A percentile compares a stretch with the other conserved stretches of the same genome.
Conservation (phyloP, 768 basidiomycete species). For the Pleurotus djamor region DNA sequence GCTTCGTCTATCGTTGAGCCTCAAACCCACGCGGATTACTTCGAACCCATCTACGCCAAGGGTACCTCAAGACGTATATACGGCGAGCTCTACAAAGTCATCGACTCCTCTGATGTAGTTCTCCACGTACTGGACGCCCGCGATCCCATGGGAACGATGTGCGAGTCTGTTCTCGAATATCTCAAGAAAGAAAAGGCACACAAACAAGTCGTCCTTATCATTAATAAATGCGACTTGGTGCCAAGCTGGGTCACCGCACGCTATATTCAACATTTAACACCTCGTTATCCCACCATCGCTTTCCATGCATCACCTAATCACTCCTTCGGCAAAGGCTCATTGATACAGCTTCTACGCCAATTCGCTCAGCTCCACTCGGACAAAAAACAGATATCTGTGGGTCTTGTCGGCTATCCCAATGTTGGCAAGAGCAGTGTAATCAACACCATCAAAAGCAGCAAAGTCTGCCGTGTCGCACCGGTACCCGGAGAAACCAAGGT, state of each 20-base stretch:
- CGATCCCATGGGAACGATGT: slow-evolving; percentile 94
- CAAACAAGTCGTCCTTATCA: slow-evolving; percentile 94
- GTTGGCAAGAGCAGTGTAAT: slow-evolving; percentile 98
- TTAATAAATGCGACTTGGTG: slow-evolving; percentile 98
- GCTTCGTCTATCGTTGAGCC: slow-evolving; percentile 48
- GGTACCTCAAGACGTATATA: slow-evolving; percentile 96
- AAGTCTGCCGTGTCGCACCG: slow-evolving; percentile 95
- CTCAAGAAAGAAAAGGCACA: slow-evolving; percentile 95
- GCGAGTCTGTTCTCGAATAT: slow-evolving; percentile 90
- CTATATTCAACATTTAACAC: slow-evolving; percentile 93
- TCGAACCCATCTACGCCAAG: slow-evolving; percentile 92
- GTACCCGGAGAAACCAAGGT: slow-evolving; percentile 97
- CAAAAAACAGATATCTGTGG: slow-evolving; percentile 99
- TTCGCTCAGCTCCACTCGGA: slow-evolving; percentile 97
- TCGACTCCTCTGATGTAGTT: slow-evolving; percentile 97
- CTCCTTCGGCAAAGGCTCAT: slow-evolving; percentile 97
- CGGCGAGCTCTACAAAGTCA: slow-evolving; percentile 98
- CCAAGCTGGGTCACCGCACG: slow-evolving; percentile 99
- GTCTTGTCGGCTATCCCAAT: slow-evolving; percentile 97
- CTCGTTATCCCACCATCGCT: slow-evolving; percentile 93
- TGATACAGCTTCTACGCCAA: slow-evolving; percentile 95
- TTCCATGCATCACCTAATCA: slow-evolving; percentile 99
- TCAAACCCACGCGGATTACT: slow-evolving; percentile 72
- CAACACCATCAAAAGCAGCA: slow-evolving; percentile 97
- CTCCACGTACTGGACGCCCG: slow-evolving; percentile 95